A percentile compares a stretch with the other conserved stretches of the same genome.
Evolutionary conservation across 805 yeast species (phyloP).

Genomic region (Candida cerambycidarum): DNA sequence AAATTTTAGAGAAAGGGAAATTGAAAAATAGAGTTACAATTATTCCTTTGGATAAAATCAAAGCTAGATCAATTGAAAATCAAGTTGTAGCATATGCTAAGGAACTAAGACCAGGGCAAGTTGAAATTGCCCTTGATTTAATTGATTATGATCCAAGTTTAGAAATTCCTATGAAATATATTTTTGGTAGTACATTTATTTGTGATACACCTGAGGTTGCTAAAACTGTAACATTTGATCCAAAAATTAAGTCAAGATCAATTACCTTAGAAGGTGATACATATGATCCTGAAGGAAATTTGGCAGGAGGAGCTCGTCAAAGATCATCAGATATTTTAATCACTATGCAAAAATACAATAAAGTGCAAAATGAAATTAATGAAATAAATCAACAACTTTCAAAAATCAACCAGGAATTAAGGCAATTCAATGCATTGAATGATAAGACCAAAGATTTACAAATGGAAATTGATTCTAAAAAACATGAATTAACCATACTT

Average conservation of each 20-base stretch:
- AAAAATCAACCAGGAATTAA: conserved; percentile 39
- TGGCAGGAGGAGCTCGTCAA: conserved; percentile 90
- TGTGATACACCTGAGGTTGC: conserved; percentile 90
- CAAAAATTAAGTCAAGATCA: conserved; percentile 72
- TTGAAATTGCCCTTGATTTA: conserved; percentile 83
- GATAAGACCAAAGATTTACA: conserved; percentile 55
- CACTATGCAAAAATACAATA: conserved; percentile 65
- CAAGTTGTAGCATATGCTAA: conserved; percentile 65
- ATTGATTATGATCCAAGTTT: conserved; percentile 73
- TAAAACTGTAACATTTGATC: conserved; percentile 82
- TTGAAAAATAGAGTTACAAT: conserved; percentile 83
- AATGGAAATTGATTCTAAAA: conserved; percentile 54
- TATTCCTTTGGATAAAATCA: conserved; percentile 85
- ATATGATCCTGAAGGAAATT: conserved; percentile 93
- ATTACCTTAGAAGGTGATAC: conserved; percentile 92
- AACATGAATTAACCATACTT: conserved; percentile 58
- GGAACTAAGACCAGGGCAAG: conserved; percentile 75
- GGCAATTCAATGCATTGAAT: conserved; percentile 42
- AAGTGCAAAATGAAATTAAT: conserved; percentile 37
- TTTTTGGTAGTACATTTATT: conserved; percentile 86
- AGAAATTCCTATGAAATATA: conserved; percentile 80
- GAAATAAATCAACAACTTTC: conserved; percentile 44
- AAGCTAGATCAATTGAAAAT: conserved; percentile 54
- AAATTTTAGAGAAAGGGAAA: conserved; percentile 73
- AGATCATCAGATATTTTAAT: conserved; percentile 56